Percentiles rank a stretch among this genome's conserved stretches.
Conservation (phyloP, 176 grass and related monocot genomes). For the Carex parvula region DNA sequence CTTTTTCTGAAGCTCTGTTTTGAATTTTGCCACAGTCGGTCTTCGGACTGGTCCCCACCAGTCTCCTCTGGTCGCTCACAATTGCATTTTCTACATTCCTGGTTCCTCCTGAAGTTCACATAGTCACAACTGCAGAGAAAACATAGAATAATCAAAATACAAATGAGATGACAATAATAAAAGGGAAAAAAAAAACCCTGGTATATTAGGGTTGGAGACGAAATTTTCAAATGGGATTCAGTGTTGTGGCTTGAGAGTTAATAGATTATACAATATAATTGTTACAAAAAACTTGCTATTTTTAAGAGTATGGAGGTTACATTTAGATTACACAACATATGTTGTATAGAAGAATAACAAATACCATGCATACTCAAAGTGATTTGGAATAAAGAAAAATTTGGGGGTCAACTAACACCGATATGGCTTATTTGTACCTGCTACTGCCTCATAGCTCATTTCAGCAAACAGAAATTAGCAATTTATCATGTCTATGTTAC, state of each 20-base stretch:
- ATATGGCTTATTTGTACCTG: background rate
- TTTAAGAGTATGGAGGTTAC: background rate
- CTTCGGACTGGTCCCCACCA: constrained; percentile 10
- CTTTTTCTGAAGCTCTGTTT: background rate
- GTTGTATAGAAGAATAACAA: background rate
- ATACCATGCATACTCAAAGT: background rate
- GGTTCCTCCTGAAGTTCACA: constrained; percentile 21
- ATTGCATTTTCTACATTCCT: constrained; percentile 20
- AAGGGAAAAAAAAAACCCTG: background rate
- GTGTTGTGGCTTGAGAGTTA: background rate
- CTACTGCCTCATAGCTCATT: background rate
- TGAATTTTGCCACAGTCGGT: constrained; percentile 11
- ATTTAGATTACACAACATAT: background rate
- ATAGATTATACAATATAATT: background rate
- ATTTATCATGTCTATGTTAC: background rate
- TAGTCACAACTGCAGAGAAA: constrained; percentile 8
- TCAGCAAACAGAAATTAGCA: background rate
- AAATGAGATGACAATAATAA: background rate
- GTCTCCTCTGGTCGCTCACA: constrained; percentile 15
- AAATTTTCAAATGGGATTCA: background rate
- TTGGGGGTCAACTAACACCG: background rate
- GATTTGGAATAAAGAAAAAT: background rate
- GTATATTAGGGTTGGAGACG: background rate
- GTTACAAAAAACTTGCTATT: background rate
- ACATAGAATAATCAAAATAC: background rate